phyloP scores from a whole-genome alignment of 2,329 filamentous ascomycete genomes.

The Orbilia oligospora region DNA sequence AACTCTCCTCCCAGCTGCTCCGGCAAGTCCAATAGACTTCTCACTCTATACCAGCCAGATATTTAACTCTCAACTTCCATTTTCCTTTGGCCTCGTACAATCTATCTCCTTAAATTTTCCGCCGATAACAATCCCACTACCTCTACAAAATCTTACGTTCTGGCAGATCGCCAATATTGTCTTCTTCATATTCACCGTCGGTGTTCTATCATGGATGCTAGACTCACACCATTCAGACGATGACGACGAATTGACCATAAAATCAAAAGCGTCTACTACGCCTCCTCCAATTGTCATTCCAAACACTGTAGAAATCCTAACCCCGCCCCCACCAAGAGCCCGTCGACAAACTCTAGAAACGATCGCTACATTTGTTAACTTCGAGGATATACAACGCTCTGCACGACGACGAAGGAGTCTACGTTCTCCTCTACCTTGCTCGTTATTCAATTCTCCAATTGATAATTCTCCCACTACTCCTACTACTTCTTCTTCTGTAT shows the following conservation, averaged over 20 bases:
- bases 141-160: slow-evolving; percentile 49
- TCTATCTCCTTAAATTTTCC: slow-evolving; percentile 33
- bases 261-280: slow-evolving; percentile 1
- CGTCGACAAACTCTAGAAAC: slow-evolving; percentile 50
- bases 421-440: slow-evolving; percentile 34
- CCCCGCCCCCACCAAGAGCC: slow-evolving; percentile 13
- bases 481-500: neutral
- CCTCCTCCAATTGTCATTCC: neutral
- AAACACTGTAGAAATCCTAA: slow-evolving; percentile 11
- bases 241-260: slow-evolving; percentile 10
- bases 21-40: slow-evolving; percentile 42
- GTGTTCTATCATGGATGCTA: slow-evolving; percentile 50
- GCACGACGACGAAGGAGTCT: slow-evolving; percentile 35
- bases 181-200: slow-evolving; percentile 52
- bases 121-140: slow-evolving; percentile 23
- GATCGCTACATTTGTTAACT: slow-evolving; percentile 46
- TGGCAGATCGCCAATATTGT: slow-evolving; percentile 50
- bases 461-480: neutral
- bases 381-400: slow-evolving; percentile 47
- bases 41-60: slow-evolving; percentile 44
- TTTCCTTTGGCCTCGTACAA: slow-evolving; percentile 28
- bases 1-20: slow-evolving; percentile 45
- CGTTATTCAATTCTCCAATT: slow-evolving; percentile 34
- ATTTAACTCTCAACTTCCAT: slow-evolving; percentile 43
- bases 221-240: slow-evolving; percentile 51